Evolutionary conservation across 2,329 filamentous ascomycete species (phyloP), one percentile per base, ranked within the genome.

Genomic region (Cordyceps cateniannulata): DNA sequence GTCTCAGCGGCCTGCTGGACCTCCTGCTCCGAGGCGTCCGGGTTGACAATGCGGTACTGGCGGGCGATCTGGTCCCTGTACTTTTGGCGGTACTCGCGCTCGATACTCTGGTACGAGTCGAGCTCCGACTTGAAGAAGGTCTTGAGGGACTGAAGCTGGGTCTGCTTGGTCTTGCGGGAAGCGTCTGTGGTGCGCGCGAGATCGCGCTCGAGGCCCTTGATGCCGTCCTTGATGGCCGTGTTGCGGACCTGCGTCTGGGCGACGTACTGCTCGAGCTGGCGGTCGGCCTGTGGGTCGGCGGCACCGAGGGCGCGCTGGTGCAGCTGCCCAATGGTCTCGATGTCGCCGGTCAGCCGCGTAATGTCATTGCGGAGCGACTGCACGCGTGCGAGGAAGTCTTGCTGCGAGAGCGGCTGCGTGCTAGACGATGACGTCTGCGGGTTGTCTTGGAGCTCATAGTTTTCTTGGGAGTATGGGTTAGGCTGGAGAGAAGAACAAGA

Each of bases 41-140:
- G 90, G 71, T 92, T 91, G 66, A 91, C 89, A 70, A 93, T 92
- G 61, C 85, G 81, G 74, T 90, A 93, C 74, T 95, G 90, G 68
- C 90, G 83, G 62, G 85, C 85, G 70, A 93, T 91, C 73, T 91
- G 88, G 65, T 92, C 88, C 63, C 87, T 83, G 73, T 91, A 91
- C 65, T 86, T 80, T 70, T 84, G 80, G 69, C 84, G 82, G 77
- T 91, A 93, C 50, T 82, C 80, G 62, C 82, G 78, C 79, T 95
- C 90, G 70, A 90, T 86, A 66, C 82, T 77, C 70, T 88, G 81
- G 73, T 90, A 92, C 67, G 83, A 83, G 70, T 86, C 81, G 64
- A 93, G 79, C 71, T 89, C 86, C 64, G 82, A 82, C 76, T 87
- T 85, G 76, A 93, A 93, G 60, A 85, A 85, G 63, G 80, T 81